A percentile compares a stretch with the other conserved stretches of the same genome.
These are phyloP conservation scores for Suillus brevipes DNA, from an alignment of 768 basidiomycete species.

Conservation along the genomic window DNA sequence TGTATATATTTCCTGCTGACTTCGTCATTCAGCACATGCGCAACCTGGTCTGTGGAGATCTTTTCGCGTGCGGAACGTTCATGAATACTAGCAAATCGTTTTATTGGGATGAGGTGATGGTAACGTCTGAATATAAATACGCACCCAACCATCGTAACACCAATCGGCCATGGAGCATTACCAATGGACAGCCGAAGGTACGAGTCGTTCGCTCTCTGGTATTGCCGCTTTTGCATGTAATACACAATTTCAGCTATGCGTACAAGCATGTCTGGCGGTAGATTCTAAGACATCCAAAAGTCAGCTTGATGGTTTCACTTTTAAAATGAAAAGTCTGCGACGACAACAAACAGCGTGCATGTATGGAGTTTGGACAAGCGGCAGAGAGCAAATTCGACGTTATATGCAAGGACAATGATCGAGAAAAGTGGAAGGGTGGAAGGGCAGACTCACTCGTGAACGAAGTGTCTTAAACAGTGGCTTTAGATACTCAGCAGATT, in stretches of 20 bases:
- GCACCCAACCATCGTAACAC: conserved; percentile 98
- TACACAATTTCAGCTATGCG: conserved; percentile 94
- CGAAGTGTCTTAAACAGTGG: conserved; percentile 91
- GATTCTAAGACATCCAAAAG: conserved; percentile 44
- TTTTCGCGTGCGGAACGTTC: conserved; percentile 98
- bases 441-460: conserved; percentile 64
- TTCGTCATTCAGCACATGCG: conserved; percentile 98
- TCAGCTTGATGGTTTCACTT: background rate
- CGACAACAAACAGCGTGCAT: background rate
- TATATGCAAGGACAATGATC: background rate
- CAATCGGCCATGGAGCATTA: conserved; percentile 99
- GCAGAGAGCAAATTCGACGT: background rate
- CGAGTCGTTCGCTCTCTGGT: conserved; percentile 94
- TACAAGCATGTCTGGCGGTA: conserved; percentile 81
- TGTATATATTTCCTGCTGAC: conserved; percentile 99
- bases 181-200: conserved; percentile 97
- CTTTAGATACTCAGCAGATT: conserved; percentile 95
- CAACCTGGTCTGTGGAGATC: conserved; percentile 95
- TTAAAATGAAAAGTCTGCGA: background rate
- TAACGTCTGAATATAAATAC: conserved; percentile 25
- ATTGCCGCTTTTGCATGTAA: conserved; percentile 94
- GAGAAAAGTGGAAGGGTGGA: background rate
- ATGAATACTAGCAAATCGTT: conserved; percentile 67
- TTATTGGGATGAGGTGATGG: background rate
- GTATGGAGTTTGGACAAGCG: background rate